Conservation (phyloP, 208 protist genomes). For the Leishmania tarentolae region DNA sequence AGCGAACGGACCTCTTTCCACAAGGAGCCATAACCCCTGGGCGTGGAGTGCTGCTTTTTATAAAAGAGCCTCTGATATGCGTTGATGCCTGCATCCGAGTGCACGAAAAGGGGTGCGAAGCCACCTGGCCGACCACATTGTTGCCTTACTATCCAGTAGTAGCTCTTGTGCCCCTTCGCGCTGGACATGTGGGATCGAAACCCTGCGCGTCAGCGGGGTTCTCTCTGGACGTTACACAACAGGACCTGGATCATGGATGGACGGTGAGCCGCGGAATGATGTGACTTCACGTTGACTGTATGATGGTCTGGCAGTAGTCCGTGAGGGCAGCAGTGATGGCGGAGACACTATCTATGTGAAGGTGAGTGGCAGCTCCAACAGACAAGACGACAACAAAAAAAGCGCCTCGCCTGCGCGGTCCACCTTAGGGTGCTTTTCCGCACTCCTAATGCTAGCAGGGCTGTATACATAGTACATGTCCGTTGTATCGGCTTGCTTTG, state of each 20-base stretch:
- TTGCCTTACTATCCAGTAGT: background rate
- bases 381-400: background rate
- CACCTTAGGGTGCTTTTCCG: too few relatives aligned
- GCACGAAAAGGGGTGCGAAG: too few relatives aligned
- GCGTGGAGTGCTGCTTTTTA: background rate
- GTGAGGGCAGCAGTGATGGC: background rate
- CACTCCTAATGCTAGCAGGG: too few relatives aligned
- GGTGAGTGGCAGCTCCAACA: background rate
- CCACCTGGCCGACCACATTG: background rate
- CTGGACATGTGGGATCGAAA: background rate
- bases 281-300: too few relatives aligned
- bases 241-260: background rate
- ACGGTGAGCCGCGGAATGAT: too few relatives aligned
- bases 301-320: too few relatives aligned
- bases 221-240: background rate
- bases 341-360: background rate
- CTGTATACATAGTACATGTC: too few relatives aligned
- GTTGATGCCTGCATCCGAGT: background rate
- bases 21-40: too few relatives aligned
- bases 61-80: background rate
- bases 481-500: background rate
- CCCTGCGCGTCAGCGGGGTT: too few relatives aligned
- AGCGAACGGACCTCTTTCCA: background rate
- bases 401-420: too few relatives aligned
- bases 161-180: background rate